Conservation (phyloP, 148 eudicot species). For the Diospyros kaki region DNA sequence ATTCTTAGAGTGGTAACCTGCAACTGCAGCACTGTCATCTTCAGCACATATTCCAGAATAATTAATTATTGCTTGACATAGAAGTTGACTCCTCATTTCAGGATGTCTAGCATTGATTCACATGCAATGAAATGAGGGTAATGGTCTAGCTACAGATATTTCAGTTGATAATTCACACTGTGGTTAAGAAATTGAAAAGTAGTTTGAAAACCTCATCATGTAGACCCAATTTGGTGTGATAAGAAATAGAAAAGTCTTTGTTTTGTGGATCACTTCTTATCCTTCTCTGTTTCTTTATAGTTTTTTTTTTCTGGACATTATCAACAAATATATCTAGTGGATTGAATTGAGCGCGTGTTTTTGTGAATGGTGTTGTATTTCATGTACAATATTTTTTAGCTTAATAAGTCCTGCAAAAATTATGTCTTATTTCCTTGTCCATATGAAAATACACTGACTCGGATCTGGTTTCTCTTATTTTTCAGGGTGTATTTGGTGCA, state of each 20-base stretch:
- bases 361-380: not conserved
- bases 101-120: too few species aligned
- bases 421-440: not conserved
- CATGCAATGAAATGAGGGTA: not conserved
- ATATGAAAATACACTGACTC: not conserved
- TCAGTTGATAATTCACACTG: too few species aligned
- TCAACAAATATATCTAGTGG: not conserved
- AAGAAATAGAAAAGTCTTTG: too few species aligned
- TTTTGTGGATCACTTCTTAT: too few species aligned
- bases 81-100: too few species aligned
- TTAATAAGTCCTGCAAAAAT: not conserved
- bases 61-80: too few species aligned
- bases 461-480: not conserved
- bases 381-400: not conserved
- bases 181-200: too few species aligned
- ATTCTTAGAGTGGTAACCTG: too few species aligned
- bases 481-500: slow-evolving; percentile 32
- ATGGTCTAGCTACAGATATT: not conserved
- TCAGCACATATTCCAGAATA: too few species aligned
- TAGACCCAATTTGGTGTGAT: not conserved
- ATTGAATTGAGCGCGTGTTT: not conserved
- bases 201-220: not conserved
- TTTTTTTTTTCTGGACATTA: not conserved
- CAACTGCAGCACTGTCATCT: too few species aligned
- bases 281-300: not conserved